Evolutionary conservation across 768 basidiomycete genomes (phyloP), one percentile per base, ranked within the genome.

Genomic region (Coprinopsis marcescibilis): DNA sequence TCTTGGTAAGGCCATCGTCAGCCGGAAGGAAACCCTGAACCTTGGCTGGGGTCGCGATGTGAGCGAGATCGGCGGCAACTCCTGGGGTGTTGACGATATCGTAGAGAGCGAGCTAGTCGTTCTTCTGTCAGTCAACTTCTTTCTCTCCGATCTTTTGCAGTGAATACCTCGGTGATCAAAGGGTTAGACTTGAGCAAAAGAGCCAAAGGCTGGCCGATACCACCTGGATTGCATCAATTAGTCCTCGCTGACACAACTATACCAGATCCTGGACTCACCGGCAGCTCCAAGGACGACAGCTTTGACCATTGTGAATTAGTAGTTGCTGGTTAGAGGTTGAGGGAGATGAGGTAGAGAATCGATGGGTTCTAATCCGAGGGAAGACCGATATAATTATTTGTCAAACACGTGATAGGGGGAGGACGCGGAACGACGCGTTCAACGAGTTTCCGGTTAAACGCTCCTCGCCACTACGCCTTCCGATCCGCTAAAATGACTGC

Each of bases 41-140:
- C 65, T 86, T 85, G 34, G 91, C 83, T 10, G 85, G 81, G 29
- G 93, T 94, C 43, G 88, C 76, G 67, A 98, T 94, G 65, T 97
- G 95, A 47, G 88, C 85, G 49, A 97, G 75, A 72, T 99, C 95
- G 49, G 83, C 89, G 27, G 93, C 92, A 53, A 99, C 95, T 61
- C 95, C 95, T 13, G 91, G 91, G n/a, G 93, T 87, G 66, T 91
- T 89, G 59, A 94, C 91, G 68, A 97, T 94, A 90, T 98, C 95
- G 64, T 76, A 97, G 50, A 97, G 81, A 43, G 80, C 72, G 42
- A 98, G 85, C 85, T 93, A 57, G 15, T 43, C 24, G 11, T 2
- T n/a, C 27, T 3, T n/a, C n/a, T n/a, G n/a, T n/a, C 13, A 2
- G 20, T 20, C 30, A 39, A 7, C 12, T 29, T 19, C 45, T 32